Conservation (phyloP, 1,284 basidiomycete genomes). For the Ustilago nuda region DNA sequence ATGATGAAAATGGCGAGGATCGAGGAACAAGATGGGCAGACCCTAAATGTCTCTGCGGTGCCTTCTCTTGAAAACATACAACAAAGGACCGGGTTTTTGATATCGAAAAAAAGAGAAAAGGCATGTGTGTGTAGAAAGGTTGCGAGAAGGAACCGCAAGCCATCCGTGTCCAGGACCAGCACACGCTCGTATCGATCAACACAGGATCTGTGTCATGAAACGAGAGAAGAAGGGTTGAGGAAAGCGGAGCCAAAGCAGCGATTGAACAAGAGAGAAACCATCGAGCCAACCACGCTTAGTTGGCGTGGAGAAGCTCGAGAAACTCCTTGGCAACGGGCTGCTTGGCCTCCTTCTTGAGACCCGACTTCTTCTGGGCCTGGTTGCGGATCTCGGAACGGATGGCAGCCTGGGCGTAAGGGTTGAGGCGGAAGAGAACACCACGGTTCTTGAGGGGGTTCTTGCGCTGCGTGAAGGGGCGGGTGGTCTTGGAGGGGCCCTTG, state of each 20-base stretch:
- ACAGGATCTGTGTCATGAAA: constrained; percentile 21
- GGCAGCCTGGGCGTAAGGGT: constrained; percentile 87
- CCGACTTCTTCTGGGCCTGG: constrained; percentile 62
- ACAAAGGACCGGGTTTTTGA: constrained; percentile 38
- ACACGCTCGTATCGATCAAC: constrained; percentile 18
- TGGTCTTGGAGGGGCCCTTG: constrained; percentile 81
- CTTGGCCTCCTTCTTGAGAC: constrained; percentile 63
- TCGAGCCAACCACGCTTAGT: constrained; percentile 28
- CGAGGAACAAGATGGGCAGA: constrained; percentile 1
- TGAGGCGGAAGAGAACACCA: constrained; percentile 95
- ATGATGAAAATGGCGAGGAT: constrained; percentile 5
- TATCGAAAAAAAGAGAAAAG: constrained; percentile 8
- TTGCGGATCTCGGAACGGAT: constrained; percentile 65
- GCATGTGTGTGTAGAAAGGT: constrained; percentile 14
- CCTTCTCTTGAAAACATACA: constrained; percentile 27
- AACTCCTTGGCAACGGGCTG: constrained; percentile 83
- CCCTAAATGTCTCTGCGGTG: not conserved
- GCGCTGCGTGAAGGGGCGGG: constrained; percentile 98
- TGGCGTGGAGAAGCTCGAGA: constrained; percentile 77
- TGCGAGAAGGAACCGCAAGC: constrained; percentile 1
- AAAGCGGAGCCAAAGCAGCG: constrained; percentile 7
- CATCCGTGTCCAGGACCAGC: constrained; percentile 2
- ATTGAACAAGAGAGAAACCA: constrained; percentile 7
- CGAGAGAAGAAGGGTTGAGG: constrained; percentile 6
- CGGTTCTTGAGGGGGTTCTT: constrained; percentile 97